Evolutionary conservation across 345 rosid species (phyloP).

Genomic region (Dovyalis caffra): DNA sequence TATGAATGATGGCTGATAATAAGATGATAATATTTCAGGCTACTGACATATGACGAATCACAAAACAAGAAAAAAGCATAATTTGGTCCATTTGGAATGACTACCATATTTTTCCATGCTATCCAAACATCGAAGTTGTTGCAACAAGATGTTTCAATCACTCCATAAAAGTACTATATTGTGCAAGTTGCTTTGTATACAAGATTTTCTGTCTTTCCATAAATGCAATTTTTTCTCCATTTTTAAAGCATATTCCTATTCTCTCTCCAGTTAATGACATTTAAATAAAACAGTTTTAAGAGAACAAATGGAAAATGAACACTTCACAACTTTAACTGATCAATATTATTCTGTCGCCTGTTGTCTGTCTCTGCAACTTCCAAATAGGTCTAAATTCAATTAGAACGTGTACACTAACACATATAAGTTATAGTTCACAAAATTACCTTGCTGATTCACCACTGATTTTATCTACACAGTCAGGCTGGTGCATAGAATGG

Average conservation of each 20-base stretch:
- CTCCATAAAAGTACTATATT: not conserved
- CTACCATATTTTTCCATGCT: not conserved
- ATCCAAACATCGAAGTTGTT: not conserved
- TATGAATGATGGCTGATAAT: conserved; percentile 19
- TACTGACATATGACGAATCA: not conserved
- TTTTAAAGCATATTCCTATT: not conserved
- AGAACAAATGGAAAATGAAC: not conserved
- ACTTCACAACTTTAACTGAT: not conserved
- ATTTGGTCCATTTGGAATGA: not conserved
- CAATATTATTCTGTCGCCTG: not conserved
- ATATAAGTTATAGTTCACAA: not conserved
- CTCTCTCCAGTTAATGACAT: not conserved
- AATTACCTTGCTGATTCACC: conserved; percentile 60
- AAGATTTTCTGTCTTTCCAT: not conserved
- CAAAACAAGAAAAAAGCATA: not conserved
- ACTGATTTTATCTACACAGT: conserved; percentile 42
- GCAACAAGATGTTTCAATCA: no score
- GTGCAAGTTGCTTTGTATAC: not conserved
- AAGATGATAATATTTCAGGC: not conserved
- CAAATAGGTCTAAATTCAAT: not conserved
- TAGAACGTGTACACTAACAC: not conserved
- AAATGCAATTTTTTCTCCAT: not conserved
- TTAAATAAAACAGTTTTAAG: not conserved
- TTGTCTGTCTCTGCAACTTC: not conserved
- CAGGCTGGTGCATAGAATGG: conserved; percentile 37